Evolutionary conservation across 2,329 filamentous ascomycete species (phyloP).

Genomic region (Penicillium sp.): DNA sequence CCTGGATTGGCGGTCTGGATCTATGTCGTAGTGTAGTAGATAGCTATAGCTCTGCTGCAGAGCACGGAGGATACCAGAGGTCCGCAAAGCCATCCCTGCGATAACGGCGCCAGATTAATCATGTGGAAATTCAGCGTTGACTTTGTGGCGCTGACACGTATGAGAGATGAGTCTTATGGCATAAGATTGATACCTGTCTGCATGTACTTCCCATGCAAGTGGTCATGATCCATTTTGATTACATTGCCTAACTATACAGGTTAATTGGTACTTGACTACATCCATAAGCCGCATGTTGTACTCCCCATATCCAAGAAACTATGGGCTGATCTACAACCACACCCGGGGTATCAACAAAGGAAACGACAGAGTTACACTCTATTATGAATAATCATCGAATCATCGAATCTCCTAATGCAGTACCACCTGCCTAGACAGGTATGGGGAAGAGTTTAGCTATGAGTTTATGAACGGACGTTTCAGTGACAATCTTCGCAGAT

Average conservation of each 20-base stretch:
- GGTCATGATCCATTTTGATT: not conserved
- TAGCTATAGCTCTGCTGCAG: constrained; percentile 11
- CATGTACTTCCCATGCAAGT: not conserved
- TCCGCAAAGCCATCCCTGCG: constrained; percentile 16
- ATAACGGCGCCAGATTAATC: constrained; percentile 16
- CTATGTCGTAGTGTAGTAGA: not conserved
- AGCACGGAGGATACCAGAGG: constrained; percentile 2
- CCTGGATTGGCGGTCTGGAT: constrained; percentile 24
- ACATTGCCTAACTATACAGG: not conserved
- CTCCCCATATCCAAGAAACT: not conserved
- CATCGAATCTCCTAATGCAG: not conserved
- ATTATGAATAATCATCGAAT: not conserved
- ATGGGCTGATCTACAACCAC: not conserved
- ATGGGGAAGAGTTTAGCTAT: not conserved
- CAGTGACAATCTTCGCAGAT: not conserved
- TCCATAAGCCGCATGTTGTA: not conserved
- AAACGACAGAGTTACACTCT: not conserved
- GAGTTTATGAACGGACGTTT: constrained; percentile 1
- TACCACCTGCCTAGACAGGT: constrained; percentile 7
- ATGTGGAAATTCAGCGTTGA: constrained; percentile 14
- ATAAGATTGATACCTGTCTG: not conserved
- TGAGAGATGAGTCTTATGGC: constrained; percentile 4
- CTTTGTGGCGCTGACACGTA: constrained; percentile 30
- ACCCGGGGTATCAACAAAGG: not conserved
- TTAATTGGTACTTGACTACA: not conserved